Percentiles rank a stretch among this genome's conserved stretches.
Evolutionary conservation across 805 yeast species (phyloP).

Genomic region (Pichia occidentalis): DNA sequence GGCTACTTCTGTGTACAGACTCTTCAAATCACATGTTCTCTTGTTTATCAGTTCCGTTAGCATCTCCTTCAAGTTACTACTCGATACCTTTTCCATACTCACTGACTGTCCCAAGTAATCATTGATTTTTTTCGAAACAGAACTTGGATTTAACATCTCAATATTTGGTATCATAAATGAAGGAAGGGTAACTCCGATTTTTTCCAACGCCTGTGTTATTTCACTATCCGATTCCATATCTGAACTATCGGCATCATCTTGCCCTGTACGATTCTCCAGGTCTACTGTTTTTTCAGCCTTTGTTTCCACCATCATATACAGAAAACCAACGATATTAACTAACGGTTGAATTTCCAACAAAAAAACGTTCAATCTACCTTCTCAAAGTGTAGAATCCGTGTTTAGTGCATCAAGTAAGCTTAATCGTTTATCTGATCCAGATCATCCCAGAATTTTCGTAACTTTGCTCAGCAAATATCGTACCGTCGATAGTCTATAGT

Average conservation of each 20-base stretch:
- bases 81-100: conserved; percentile 8
- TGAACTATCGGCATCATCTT: conserved; percentile 1
- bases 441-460: too few species aligned
- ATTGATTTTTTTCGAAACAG: conserved; percentile 7
- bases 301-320: too few species aligned
- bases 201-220: conserved; percentile 42
- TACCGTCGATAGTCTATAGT: too few species aligned
- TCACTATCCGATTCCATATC: conserved; percentile 30
- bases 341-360: too few species aligned
- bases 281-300: too few species aligned
- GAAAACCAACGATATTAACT: too few species aligned
- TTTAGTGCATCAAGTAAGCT: too few species aligned
- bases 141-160: conserved; percentile 4
- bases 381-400: too few species aligned
- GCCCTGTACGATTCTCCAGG: too few species aligned
- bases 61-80: conserved; percentile 8
- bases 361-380: too few species aligned
- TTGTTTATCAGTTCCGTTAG: conserved; percentile 11
- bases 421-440: too few species aligned
- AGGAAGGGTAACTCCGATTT: conserved; percentile 36
- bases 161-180: conserved; percentile 9
- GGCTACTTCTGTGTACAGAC: conserved; percentile 23
- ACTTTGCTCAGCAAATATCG: too few species aligned
- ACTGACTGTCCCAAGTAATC: conserved; percentile 9
- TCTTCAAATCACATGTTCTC: conserved; percentile 18